These are phyloP conservation scores for Penicillium expansum DNA, from an alignment of 2,329 filamentous ascomycete species.

Conservation along the genomic window DNA sequence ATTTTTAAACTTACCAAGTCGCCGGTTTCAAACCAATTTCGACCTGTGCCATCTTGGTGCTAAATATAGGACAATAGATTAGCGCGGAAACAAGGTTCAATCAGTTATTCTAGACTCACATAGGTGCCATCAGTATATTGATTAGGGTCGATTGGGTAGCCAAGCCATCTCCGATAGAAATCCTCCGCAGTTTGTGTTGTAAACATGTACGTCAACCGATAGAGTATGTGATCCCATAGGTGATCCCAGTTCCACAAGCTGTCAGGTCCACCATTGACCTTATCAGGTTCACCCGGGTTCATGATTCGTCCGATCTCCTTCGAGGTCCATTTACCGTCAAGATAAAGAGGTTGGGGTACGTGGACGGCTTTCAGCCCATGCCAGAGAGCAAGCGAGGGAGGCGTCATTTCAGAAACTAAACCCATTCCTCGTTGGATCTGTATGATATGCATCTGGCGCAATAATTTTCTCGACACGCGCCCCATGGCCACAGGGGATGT, in stretches of 20 bases:
- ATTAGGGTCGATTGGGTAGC: neutral
- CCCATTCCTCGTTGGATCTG: neutral
- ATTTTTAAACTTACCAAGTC: neutral
- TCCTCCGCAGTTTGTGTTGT: neutral
- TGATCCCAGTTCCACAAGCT: neutral
- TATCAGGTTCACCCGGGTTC: neutral
- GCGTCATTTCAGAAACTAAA: conserved; percentile 3
- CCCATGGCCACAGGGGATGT: conserved; percentile 70
- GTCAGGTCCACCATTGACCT: neutral
- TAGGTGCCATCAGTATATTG: neutral
- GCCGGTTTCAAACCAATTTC: neutral
- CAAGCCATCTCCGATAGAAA: neutral
- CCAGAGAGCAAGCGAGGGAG: neutral
- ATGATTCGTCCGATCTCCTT: neutral
- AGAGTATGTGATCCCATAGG: neutral
- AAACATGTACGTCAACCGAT: neutral
- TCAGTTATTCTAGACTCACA: neutral
- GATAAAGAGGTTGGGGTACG: conserved; percentile 3
- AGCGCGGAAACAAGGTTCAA: neutral
- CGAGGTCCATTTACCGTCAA: neutral
- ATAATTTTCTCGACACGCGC: conserved; percentile 63
- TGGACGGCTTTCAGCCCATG: conserved; percentile 9
- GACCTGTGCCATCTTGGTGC: neutral
- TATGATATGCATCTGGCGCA: conserved; percentile 46
- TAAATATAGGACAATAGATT: neutral